phyloP scores from a whole-genome alignment of 345 rosid genomes.

The Hypericum perforatum region DNA sequence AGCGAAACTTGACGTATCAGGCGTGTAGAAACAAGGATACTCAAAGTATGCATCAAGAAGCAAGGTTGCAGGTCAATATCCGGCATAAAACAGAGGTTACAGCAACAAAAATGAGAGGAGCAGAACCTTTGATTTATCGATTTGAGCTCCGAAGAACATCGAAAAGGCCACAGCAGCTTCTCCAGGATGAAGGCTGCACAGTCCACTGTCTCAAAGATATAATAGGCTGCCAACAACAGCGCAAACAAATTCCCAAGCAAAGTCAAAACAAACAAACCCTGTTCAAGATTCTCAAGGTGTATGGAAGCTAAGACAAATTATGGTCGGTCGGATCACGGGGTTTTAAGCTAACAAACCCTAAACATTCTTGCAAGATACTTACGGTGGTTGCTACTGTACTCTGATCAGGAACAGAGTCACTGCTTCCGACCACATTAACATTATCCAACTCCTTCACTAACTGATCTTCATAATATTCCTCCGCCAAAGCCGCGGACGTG shows the following conservation, averaged over 20 bases:
- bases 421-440: slow-evolving; percentile 16
- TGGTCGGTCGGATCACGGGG: too few relatives aligned
- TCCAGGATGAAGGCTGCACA: slow-evolving; percentile 45
- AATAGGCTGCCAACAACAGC: slow-evolving; percentile 21
- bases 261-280: neutral
- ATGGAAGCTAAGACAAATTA: neutral
- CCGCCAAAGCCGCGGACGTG: too few relatives aligned
- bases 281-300: too few relatives aligned
- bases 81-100: too few relatives aligned
- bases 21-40: too few relatives aligned
- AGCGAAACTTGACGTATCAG: too few relatives aligned
- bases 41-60: too few relatives aligned
- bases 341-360: neutral
- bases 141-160: slow-evolving; percentile 38
- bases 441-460: too few relatives aligned
- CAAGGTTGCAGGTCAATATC: too few relatives aligned
- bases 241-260: neutral
- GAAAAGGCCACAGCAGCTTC: slow-evolving; percentile 66
- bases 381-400: slow-evolving; percentile 35
- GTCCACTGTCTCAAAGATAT: slow-evolving; percentile 18
- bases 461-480: too few relatives aligned
- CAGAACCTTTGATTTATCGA: slow-evolving; percentile 16
- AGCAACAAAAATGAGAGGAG: too few relatives aligned
- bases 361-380: slow-evolving; percentile 7
- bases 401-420: slow-evolving; percentile 15